These are phyloP conservation scores for Immersiella caudata DNA, from an alignment of 495 filamentous ascomycete genomes.

Conservation along the genomic window DNA sequence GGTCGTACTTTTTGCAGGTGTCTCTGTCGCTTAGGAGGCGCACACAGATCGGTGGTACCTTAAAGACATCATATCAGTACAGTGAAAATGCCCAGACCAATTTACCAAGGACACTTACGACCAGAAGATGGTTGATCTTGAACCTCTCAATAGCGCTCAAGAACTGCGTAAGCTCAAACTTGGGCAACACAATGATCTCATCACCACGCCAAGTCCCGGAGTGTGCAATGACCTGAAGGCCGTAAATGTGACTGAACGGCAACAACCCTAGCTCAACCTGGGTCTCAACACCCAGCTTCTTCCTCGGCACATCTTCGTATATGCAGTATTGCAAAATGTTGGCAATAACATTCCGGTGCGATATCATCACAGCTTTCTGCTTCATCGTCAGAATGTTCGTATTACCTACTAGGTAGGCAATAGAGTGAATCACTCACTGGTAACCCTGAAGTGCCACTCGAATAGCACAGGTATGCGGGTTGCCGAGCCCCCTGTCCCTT, in stretches of 20 bases:
- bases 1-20: constrained; percentile 68
- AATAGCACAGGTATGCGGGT: constrained; percentile 86
- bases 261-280: constrained; percentile 74
- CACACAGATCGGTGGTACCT: constrained; percentile 89
- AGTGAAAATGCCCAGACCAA: not conserved
- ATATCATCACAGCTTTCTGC: constrained; percentile 94
- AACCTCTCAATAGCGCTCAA: constrained; percentile 70
- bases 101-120: constrained; percentile 51
- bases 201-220: constrained; percentile 73
- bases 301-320: constrained; percentile 54
- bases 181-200: constrained; percentile 76
- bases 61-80: not conserved
- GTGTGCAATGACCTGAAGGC: constrained; percentile 76
- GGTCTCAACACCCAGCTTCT: constrained; percentile 47
- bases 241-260: constrained; percentile 87
- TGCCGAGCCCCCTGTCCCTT: constrained; percentile 76
- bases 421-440: constrained; percentile 56
- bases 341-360: constrained; percentile 84
- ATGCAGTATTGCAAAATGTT: constrained; percentile 69
- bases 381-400: constrained; percentile 28
- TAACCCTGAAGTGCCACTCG: constrained; percentile 83
- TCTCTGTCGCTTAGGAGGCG: constrained; percentile 70
- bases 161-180: constrained; percentile 72
- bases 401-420: not conserved
- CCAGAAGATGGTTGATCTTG: constrained; percentile 68